Evolutionary conservation across 169 alveolate genomes (phyloP).

Genomic region (Plasmodium chabaudi): DNA sequence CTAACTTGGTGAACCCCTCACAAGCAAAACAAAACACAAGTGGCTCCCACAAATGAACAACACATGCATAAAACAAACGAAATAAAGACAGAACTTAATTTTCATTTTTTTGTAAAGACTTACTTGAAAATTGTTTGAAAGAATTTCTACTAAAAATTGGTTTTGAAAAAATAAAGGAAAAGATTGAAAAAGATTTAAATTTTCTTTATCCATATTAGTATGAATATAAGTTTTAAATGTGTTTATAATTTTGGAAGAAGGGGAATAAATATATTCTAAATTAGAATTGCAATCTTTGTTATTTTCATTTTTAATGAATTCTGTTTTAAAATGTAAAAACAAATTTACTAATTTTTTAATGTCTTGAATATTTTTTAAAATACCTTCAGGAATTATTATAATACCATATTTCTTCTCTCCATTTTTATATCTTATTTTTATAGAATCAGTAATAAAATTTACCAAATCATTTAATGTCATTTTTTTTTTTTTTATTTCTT

Average conservation of each 20-base stretch:
- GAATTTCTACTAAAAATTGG: conserved; percentile 2
- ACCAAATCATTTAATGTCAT: conserved; percentile 87
- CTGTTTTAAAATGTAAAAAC: conserved; percentile 80
- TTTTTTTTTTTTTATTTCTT: conserved; percentile 90
- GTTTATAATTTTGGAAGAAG: neutral
- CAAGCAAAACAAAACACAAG: neutral
- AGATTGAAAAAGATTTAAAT: neutral
- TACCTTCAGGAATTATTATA: conserved; percentile 94
- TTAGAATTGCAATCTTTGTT: neutral
- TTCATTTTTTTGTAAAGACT: neutral
- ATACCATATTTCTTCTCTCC: conserved; percentile 92
- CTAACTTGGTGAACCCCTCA: too few species aligned
- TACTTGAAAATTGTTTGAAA: conserved; percentile 6
- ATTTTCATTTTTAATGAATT: conserved; percentile 85
- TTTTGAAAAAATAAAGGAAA: conserved; percentile 26
- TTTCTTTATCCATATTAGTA: conserved; percentile 84
- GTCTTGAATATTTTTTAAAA: conserved; percentile 93
- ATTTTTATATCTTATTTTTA: conserved; percentile 84
- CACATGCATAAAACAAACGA: neutral
- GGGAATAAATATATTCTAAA: neutral
- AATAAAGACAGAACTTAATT: neutral
- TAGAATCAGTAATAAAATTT: conserved; percentile 87
- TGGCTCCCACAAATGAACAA: too few species aligned
- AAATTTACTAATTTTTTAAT: conserved; percentile 87
- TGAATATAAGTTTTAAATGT: conserved; percentile 60